Conservation (phyloP, 345 rosid genomes). For the Aquilaria malaccensis region DNA sequence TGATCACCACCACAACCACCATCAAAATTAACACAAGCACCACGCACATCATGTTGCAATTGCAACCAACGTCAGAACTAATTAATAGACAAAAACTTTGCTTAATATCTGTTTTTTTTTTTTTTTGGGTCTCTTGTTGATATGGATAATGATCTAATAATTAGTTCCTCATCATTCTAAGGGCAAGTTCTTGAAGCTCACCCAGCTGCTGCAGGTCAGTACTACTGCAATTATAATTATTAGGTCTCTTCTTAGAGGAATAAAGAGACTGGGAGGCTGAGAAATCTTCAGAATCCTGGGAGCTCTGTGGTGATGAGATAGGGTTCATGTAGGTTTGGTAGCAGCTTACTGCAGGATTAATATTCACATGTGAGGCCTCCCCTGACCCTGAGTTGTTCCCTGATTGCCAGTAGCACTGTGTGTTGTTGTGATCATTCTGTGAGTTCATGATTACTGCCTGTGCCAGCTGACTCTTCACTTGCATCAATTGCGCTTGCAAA, state of each 20-base stretch:
- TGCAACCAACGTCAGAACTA: no score
- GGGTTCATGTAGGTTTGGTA: constrained; percentile 28
- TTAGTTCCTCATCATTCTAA: constrained; percentile 70
- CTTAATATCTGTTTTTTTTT: no score
- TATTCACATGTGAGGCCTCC: constrained; percentile 20
- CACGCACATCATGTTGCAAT: no score
- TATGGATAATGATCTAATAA: no score
- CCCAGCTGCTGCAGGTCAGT: constrained; percentile 30
- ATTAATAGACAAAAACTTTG: no score
- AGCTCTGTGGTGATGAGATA: constrained; percentile 75
- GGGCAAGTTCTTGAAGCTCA: constrained; percentile 86
- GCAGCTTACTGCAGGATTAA: constrained; percentile 4
- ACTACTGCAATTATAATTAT: constrained; percentile 5
- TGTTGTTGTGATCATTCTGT: constrained; percentile 4
- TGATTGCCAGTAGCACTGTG: constrained; percentile 30
- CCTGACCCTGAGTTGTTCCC: constrained; percentile 19
- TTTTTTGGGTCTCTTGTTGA: no score
- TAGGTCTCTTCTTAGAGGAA: constrained; percentile 36
- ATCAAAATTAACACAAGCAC: no score
- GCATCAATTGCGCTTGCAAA: constrained; percentile 86
- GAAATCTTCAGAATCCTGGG: constrained; percentile 47
- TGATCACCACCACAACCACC: no score
- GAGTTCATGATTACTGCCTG: constrained; percentile 35
- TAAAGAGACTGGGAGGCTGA: constrained; percentile 18
- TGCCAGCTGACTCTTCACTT: constrained; percentile 67